These are phyloP conservation scores for Daedalea quercina DNA, from an alignment of 768 basidiomycete species.

Conservation along the genomic window DNA sequence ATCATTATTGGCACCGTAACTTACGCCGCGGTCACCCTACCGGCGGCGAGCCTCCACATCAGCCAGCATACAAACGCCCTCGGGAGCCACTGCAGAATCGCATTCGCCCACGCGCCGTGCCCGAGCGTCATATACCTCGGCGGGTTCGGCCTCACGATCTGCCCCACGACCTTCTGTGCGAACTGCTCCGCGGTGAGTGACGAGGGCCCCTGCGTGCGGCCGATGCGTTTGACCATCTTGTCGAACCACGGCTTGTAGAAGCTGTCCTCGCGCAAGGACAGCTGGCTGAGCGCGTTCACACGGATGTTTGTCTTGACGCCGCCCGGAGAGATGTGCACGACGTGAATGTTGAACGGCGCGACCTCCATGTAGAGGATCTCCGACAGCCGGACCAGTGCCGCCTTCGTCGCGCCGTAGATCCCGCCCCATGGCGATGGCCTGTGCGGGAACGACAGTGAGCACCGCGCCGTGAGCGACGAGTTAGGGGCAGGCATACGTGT, in stretches of 20 bases:
- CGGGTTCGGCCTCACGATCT: conserved; percentile 5
- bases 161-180: conserved; percentile 11
- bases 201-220: conserved; percentile 38
- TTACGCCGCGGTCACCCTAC: conserved; percentile 18
- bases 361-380: conserved; percentile 72
- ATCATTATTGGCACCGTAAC: too few species aligned
- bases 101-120: neutral
- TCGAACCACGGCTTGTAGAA: conserved; percentile 51
- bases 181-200: conserved; percentile 17
- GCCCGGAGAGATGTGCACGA: conserved; percentile 65
- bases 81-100: conserved; percentile 13
- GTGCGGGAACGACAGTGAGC: neutral
- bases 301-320: conserved; percentile 61
- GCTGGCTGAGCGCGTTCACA: conserved; percentile 37
- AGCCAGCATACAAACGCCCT: conserved; percentile 11
- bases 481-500: conserved; percentile 38
- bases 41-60: conserved; percentile 11
- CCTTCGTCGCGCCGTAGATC: conserved; percentile 53
- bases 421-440: conserved; percentile 71
- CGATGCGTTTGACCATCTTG: conserved; percentile 47
- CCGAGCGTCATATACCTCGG: conserved; percentile 15
- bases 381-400: conserved; percentile 52
- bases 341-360: conserved; percentile 62
- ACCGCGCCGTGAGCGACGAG: neutral
- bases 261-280: conserved; percentile 41